Evolutionary conservation across 306 rosid species (phyloP).

Genomic region (Aeschynomene evenia): DNA sequence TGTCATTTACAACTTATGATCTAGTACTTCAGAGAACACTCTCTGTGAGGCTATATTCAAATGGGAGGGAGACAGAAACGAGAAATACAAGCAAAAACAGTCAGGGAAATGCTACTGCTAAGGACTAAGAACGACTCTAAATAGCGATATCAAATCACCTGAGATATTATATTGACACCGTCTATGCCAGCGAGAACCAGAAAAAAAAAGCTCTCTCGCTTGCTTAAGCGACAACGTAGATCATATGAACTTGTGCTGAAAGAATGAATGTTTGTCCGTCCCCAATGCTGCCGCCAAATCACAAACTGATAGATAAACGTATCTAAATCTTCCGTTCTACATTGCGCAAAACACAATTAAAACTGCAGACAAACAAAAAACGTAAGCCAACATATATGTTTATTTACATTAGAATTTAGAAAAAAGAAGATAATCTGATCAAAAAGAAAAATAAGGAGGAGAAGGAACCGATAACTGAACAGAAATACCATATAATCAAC

Average conservation of each 20-base stretch:
- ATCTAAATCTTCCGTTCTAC: conserved; percentile 47
- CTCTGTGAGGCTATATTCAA: conserved; percentile 20
- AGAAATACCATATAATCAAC: conserved; percentile 23
- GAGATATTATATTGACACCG: conserved; percentile 18
- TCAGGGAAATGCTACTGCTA: conserved; percentile 15
- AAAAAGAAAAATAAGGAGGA: no score
- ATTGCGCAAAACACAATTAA: conserved; percentile 53
- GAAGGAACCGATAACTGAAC: neutral
- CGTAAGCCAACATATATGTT: conserved; percentile 19
- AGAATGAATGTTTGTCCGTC: neutral
- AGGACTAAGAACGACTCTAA: conserved; percentile 7
- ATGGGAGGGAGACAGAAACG: conserved; percentile 3
- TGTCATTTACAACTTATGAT: conserved; percentile 28
- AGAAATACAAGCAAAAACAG: neutral
- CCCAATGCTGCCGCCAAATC: conserved; percentile 24
- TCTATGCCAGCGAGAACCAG: conserved; percentile 26
- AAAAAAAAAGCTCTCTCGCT: conserved; percentile 26
- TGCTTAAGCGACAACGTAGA: conserved; percentile 20
- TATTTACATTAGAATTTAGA: no score
- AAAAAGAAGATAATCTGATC: no score
- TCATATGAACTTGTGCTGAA: conserved; percentile 18
- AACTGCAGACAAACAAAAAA: conserved; percentile 60
- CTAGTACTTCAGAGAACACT: conserved; percentile 24
- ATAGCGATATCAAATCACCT: conserved; percentile 26
- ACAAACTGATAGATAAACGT: conserved; percentile 20